Conservation (phyloP, 495 filamentous ascomycete species). For the Lasiosphaeriaceae sp. region DNA sequence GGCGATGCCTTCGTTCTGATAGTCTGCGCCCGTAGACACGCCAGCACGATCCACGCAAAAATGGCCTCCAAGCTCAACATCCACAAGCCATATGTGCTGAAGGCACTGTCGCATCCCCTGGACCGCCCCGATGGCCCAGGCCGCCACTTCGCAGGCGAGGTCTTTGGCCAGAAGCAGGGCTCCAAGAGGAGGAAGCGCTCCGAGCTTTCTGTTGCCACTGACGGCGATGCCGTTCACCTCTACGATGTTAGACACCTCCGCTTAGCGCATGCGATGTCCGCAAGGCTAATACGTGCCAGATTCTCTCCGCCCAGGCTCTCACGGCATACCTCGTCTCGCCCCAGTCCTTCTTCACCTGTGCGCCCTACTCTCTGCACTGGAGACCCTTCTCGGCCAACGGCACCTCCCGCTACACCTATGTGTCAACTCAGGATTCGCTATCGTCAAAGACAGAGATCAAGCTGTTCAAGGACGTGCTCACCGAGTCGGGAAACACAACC, state of each 20-base stretch:
- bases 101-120: slow-evolving; percentile 62
- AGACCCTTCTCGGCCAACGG: slow-evolving; percentile 47
- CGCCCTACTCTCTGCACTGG: slow-evolving; percentile 69
- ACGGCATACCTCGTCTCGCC: slow-evolving; percentile 85
- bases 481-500: slow-evolving; percentile 55
- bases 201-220: slow-evolving; percentile 80
- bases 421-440: slow-evolving; percentile 36
- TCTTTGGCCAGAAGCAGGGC: slow-evolving; percentile 63
- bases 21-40: slow-evolving; percentile 1
- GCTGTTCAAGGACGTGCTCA: slow-evolving; percentile 57
- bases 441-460: slow-evolving; percentile 40
- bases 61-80: slow-evolving; percentile 55
- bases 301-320: slow-evolving; percentile 73
- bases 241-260: slow-evolving; percentile 68
- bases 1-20: slow-evolving; percentile 13
- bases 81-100: slow-evolving; percentile 58
- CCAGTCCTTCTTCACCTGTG: slow-evolving; percentile 71
- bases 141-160: slow-evolving; percentile 62
- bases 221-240: slow-evolving; percentile 87
- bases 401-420: slow-evolving; percentile 71
- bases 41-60: slow-evolving; percentile 2
- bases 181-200: slow-evolving; percentile 78
- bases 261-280: background rate
- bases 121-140: slow-evolving; percentile 48
- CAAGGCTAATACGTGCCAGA: slow-evolving; percentile 44